phyloP scores from a whole-genome alignment of 169 alveolate species.

The Eimeria mitis region DNA sequence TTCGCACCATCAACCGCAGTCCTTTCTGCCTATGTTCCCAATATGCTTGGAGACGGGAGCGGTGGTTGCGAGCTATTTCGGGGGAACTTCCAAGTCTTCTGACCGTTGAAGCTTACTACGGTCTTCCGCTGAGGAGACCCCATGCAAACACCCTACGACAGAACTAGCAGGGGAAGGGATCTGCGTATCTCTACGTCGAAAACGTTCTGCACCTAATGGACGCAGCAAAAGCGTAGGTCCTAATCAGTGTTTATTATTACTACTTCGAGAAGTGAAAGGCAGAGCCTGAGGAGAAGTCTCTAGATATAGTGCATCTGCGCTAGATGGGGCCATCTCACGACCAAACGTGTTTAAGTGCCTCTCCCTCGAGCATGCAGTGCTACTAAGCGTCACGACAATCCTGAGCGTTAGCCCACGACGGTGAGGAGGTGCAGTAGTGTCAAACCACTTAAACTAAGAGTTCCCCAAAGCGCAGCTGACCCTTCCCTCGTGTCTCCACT shows the following conservation, averaged over 20 bases:
- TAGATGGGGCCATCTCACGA: too few relatives aligned
- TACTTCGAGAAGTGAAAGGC: too few relatives aligned
- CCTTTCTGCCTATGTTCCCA: not conserved
- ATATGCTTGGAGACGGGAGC: not conserved
- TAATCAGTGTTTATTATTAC: too few relatives aligned
- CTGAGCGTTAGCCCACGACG: not conserved
- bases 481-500: not conserved
- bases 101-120: not conserved
- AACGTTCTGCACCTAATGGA: too few relatives aligned
- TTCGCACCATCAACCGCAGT: not conserved
- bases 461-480: not conserved
- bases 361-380: not conserved
- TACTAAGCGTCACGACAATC: not conserved
- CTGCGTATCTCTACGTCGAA: too few relatives aligned
- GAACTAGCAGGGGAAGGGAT: too few relatives aligned
- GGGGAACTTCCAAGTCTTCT: not conserved
- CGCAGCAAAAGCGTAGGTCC: too few relatives aligned
- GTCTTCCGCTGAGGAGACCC: too few relatives aligned
- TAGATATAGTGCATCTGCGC: too few relatives aligned
- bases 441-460: conserved; percentile 1
- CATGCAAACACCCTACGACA: too few relatives aligned
- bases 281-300: too few relatives aligned
- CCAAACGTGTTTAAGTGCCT: too few relatives aligned
- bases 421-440: not conserved
- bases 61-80: not conserved